These are phyloP conservation scores for Fagopyrum tataricum DNA, from an alignment of 148 eudicot species.

Conservation along the genomic window DNA sequence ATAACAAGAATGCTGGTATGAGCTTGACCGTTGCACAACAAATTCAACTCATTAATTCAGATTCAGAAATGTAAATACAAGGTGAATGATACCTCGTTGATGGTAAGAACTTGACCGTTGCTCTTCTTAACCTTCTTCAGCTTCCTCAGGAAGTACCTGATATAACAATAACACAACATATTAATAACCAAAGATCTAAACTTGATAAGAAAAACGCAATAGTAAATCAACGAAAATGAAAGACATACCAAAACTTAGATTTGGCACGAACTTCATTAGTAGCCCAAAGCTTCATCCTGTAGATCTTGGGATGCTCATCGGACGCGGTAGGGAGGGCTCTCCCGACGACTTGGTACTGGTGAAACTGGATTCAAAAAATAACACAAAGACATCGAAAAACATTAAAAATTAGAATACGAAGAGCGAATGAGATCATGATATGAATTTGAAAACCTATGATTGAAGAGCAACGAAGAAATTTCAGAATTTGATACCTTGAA, in stretches of 20 bases:
- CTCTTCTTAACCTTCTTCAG: slow-evolving; percentile 97
- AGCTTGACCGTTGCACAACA: neutral
- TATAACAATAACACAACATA: neutral
- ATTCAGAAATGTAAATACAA: neutral
- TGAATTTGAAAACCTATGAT: neutral
- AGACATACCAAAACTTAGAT: slow-evolving; percentile 74
- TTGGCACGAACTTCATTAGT: slow-evolving; percentile 92
- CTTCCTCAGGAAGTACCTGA: slow-evolving; percentile 93
- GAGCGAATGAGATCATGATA: neutral
- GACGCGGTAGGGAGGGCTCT: slow-evolving; percentile 71
- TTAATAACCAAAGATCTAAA: neutral
- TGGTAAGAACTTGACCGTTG: slow-evolving; percentile 82
- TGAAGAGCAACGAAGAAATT: neutral
- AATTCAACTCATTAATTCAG: neutral
- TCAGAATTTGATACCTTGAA: neutral
- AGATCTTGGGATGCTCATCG: slow-evolving; percentile 77
- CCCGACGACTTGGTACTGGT: slow-evolving; percentile 87
- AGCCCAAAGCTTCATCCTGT: slow-evolving; percentile 93
- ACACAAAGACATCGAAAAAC: neutral
- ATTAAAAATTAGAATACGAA: neutral
- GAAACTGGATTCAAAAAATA: slow-evolving; percentile 37
- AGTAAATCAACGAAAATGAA: neutral
- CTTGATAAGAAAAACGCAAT: neutral
- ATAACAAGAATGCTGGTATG: neutral
- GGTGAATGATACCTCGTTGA: slow-evolving; percentile 59